phyloP scores from a whole-genome alignment of 31 red algal species.

The Pterothamnion heteromorphum region DNA sequence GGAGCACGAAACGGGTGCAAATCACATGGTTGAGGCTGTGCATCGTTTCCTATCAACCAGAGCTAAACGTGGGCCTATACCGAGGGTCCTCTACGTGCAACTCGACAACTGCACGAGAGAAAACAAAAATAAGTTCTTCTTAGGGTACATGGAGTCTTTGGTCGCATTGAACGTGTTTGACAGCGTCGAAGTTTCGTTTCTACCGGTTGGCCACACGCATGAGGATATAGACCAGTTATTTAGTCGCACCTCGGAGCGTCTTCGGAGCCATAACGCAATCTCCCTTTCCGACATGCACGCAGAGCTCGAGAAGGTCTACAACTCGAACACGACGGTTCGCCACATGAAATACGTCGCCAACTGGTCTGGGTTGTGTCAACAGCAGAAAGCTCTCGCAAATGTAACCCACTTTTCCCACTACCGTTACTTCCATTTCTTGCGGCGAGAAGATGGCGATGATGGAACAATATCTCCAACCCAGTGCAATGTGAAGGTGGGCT shows the following conservation, averaged over 20 bases:
- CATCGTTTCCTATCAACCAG: not conserved
- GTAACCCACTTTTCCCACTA: no score
- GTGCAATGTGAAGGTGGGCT: no score
- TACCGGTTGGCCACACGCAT: slow-evolving; percentile 33
- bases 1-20: not conserved
- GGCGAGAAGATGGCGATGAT: no score
- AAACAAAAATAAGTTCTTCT: slow-evolving; percentile 20
- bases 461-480: no score
- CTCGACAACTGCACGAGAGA: not conserved
- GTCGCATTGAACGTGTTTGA: not conserved
- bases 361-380: no score
- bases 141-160: slow-evolving; percentile 12
- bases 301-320: not conserved
- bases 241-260: not conserved
- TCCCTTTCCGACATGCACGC: not conserved
- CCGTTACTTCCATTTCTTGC: no score
- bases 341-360: no score
- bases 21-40: not conserved
- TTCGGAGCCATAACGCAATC: not conserved
- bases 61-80: not conserved
- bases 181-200: not conserved
- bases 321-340: not conserved
- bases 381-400: no score
- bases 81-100: not conserved
- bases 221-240: slow-evolving; percentile 29